Base-by-base conservation (phyloP, 108 stramenopile species). In the Nitzschia sp. region DNA sequence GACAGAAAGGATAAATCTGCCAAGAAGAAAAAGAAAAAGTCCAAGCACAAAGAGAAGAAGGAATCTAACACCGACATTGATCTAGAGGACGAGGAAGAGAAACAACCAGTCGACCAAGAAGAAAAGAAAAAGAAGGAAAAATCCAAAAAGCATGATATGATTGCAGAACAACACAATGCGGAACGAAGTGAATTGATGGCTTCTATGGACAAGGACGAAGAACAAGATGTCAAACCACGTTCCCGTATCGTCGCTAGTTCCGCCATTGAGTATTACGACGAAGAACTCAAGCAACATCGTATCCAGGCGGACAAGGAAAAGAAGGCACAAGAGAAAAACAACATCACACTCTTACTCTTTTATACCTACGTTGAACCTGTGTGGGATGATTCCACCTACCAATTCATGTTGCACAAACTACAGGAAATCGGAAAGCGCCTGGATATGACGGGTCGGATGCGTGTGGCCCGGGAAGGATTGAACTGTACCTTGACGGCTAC, bases 321-420 rank as follows among this genome's bases (percentile, higher is more conserved):
- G 63, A 15, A 29, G 24, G 48, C 51, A 8, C 43, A 64, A 55
- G 54, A 57, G 0, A 51, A 53, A 53, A 59, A 61, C 29, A 69
- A 66, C 34, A 53, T 76, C 11, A 74, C 95, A 24, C 77, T 96
- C 6, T 75, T 93, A 21, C 78, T 96, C 14, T 96, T 96, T 75
- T 96, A 96, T 73, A 88, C 89, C 60, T 96, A 96, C 73, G 83
- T 96, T 34, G 89, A 93, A 67, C 92, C 92, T 0, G 76, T 71
- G 11, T 93, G 90, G 92, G 79, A 84, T 51, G 76, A 84, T 17
- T 52, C 71, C 5, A 78, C 77, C 37, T 86, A 89, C 65, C 56
- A 86, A 57, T 67, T 57, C 24, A 86, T 82, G 48, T 52, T 86
- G 15, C 39, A 65, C 24, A 69, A 77, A 43, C 71, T 86, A 7